Base-by-base conservation (phyloP, 345 rosid genomes). In the Noccaea caerulescens region DNA sequence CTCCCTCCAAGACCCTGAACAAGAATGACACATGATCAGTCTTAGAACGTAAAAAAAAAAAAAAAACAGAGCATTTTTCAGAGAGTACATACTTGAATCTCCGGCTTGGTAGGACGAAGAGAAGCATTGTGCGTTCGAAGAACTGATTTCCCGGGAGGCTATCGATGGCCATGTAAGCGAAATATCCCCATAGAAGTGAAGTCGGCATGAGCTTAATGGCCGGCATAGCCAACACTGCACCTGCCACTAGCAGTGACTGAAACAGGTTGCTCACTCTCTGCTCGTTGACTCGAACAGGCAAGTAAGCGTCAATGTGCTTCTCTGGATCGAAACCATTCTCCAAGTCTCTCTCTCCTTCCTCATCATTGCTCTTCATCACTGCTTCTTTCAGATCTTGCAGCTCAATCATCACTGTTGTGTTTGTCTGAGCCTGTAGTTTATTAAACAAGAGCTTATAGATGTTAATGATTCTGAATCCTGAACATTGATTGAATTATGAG, bases 81-180 rank as follows among this genome's bases (percentile, higher is more conserved):
- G 30, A 55, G 64, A 62, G 9, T 7, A 55, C 23, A 30, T 59
- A 72, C 98, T 86, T 90, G 91, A 83, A 86, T 51, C 86, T 86
- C 42, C 91, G 81, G 63, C 80, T 68, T 8, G 91, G 82, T 37
- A 79, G 34, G 38, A 87, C 77, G 65, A 90, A 85, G 18, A 92
- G 91, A 38, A 92, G 84, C 66, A 85, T 77, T 10, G 84, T 67
- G 23, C 98, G 83, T 71, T 90, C 97, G 82, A 91, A 92, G 75
- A 90, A 92, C 7, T 90, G 96, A 72, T 90, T 92, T 5, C 98
- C 96, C 0, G 90, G 95, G 11, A 92, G 94, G 74, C 95, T 90
- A 78, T 92, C 96, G 4, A 92, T 81, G 25, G 98, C 95, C 98
- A 92, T 90, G 78, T 84, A 88, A 2, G 93, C 90, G 2, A 92